Conservation (phyloP, 2,329 filamentous ascomycete genomes). For the Fusarium clavum region DNA sequence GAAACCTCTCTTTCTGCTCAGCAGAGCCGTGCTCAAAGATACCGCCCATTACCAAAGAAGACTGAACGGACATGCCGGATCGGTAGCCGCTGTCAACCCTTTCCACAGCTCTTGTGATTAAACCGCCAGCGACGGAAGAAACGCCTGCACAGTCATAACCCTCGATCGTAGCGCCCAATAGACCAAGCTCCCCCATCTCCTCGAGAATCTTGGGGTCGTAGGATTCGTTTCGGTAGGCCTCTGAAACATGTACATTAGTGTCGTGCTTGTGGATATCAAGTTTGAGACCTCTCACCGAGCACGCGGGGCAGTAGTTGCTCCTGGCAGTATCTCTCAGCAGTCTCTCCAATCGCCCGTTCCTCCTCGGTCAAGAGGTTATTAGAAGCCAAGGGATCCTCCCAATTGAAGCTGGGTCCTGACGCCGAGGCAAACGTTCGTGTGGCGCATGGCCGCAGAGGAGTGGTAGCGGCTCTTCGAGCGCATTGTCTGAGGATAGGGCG, state of each 20-base stretch:
- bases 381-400: conserved; percentile 87
- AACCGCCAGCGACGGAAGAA: conserved; percentile 86
- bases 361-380: conserved; percentile 87
- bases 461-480: conserved; percentile 37
- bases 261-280: neutral
- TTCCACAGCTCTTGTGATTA: conserved; percentile 92
- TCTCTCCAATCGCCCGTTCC: conserved; percentile 89
- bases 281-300: conserved; percentile 68
- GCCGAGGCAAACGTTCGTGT: conserved; percentile 53
- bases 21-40: conserved; percentile 89
- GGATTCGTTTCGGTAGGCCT: conserved; percentile 85
- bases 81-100: conserved; percentile 92
- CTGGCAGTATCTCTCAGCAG: conserved; percentile 93
- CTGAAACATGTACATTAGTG: conserved; percentile 56
- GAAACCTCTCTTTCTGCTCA: conserved; percentile 86
- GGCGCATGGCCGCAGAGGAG: conserved; percentile 44
- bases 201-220: conserved; percentile 87
- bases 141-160: conserved; percentile 91
- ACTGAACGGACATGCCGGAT: conserved; percentile 93
- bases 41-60: conserved; percentile 91
- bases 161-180: conserved; percentile 85
- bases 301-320: conserved; percentile 87
- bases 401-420: conserved; percentile 72
- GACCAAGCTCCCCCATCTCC: conserved; percentile 93
- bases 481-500: conserved; percentile 49